phyloP scores from a whole-genome alignment of 164 flowering plant species.

The grape (Vitis vinifera) region ASM3070453v1 NC_081809.1:2956501-2957000 shows the following conservation, averaged over 20 bases:
- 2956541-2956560: background rate
- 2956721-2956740: conserved; percentile 43
- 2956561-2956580: background rate
- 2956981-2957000: conserved; percentile 82
- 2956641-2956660: conserved; percentile 84
- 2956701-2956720: conserved; percentile 49
- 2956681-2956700: conserved; percentile 67
- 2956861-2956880: conserved; percentile 1
- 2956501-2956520: background rate
- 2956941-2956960: conserved; percentile 42
- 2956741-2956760: conserved; percentile 44
- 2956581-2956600: background rate
- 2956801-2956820: background rate
- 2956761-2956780: conserved; percentile 62
- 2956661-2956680: conserved; percentile 74
- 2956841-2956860: background rate
- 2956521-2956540: background rate
- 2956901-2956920: conserved; percentile 57
- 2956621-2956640: conserved; percentile 70
- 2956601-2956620: conserved; percentile 69
- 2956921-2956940: conserved; percentile 44
- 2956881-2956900: conserved; percentile 35
- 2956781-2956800: conserved; percentile 53
- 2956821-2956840: background rate
- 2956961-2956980: conserved; percentile 55